Evolutionary conservation across 768 basidiomycete species (phyloP).

Genomic region (Neoboletus subvelutipes): DNA sequence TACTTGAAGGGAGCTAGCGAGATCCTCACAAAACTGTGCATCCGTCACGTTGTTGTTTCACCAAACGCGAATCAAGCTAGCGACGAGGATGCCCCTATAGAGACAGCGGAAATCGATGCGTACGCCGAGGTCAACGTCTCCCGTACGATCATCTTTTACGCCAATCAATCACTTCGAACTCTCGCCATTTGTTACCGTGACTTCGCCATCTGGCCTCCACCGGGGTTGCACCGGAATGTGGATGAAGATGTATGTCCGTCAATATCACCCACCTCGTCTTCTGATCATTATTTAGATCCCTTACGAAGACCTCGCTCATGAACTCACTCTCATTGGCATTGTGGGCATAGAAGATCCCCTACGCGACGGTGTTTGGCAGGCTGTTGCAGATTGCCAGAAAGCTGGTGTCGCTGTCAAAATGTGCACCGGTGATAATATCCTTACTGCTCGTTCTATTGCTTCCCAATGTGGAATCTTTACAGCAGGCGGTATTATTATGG

Average conservation of each 20-base stretch:
- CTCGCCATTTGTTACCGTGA: constrained; percentile 94
- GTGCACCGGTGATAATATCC: constrained; percentile 97
- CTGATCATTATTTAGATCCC: constrained; percentile 47
- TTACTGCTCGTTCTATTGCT: constrained; percentile 95
- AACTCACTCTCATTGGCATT: constrained; percentile 85
- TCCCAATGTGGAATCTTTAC: constrained; percentile 95
- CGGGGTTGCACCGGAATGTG: constrained; percentile 37
- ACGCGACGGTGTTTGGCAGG: constrained; percentile 83
- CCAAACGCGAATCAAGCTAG: constrained; percentile 17
- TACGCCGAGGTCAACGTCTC: constrained; percentile 78
- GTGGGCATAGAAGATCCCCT: constrained; percentile 97
- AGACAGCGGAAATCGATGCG: constrained; percentile 61
- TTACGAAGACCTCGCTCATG: constrained; percentile 64
- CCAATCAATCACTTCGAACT: constrained; percentile 92
- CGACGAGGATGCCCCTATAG: constrained; percentile 38
- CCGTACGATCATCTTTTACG: constrained; percentile 96
- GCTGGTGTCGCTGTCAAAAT: constrained; percentile 96
- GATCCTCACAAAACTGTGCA: constrained; percentile 80
- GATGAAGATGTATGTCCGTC: constrained; percentile 53
- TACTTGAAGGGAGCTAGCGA: constrained; percentile 95
- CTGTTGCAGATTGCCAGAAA: constrained; percentile 80
- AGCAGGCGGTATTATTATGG: constrained; percentile 94
- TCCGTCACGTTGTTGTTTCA: constrained; percentile 66
- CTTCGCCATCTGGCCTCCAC: constrained; percentile 82
- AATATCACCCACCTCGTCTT: neutral